Evolutionary conservation across 345 rosid species (phyloP).

Genomic region (Combretum micranthum): DNA sequence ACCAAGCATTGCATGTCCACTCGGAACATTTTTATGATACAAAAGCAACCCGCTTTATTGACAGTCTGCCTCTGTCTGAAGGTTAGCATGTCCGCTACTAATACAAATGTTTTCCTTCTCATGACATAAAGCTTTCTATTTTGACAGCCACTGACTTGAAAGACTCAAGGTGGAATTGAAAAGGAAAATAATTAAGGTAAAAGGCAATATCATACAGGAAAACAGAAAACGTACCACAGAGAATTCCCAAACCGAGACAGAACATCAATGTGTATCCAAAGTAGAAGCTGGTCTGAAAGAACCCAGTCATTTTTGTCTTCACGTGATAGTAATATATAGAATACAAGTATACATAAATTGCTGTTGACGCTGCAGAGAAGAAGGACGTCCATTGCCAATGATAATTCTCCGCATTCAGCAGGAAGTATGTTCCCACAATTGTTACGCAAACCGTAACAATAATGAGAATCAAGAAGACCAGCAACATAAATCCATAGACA

Average conservation of each 20-base stretch:
- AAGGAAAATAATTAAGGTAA: too few species aligned
- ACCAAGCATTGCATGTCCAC: too few species aligned
- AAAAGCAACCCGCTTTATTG: too few species aligned
- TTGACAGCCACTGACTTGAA: too few species aligned
- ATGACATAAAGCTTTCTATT: too few species aligned
- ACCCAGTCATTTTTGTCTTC: constrained; percentile 95
- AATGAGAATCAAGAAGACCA: constrained; percentile 79
- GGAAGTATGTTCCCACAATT: constrained; percentile 86
- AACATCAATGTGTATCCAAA: constrained; percentile 97
- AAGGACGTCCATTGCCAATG: constrained; percentile 99
- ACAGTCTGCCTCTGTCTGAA: too few species aligned
- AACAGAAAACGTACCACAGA: constrained; percentile 58
- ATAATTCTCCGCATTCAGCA: constrained; percentile 91
- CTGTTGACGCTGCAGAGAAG: constrained; percentile 92
- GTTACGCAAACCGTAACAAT: constrained; percentile 90
- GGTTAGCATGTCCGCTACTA: too few species aligned
- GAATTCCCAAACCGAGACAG: constrained; percentile 90
- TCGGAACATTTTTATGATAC: too few species aligned
- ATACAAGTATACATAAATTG: constrained; percentile 83
- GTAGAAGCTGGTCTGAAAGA: constrained; percentile 96
- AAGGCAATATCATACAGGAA: neutral
- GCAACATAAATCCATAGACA: constrained; percentile 86
- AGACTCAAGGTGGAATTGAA: too few species aligned
- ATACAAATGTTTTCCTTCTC: too few species aligned
- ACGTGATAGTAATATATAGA: constrained; percentile 80